A percentile compares a stretch with the other conserved stretches of the same genome.
Conservation (phyloP, 345 rosid species). For the Linum lewisii region DNA sequence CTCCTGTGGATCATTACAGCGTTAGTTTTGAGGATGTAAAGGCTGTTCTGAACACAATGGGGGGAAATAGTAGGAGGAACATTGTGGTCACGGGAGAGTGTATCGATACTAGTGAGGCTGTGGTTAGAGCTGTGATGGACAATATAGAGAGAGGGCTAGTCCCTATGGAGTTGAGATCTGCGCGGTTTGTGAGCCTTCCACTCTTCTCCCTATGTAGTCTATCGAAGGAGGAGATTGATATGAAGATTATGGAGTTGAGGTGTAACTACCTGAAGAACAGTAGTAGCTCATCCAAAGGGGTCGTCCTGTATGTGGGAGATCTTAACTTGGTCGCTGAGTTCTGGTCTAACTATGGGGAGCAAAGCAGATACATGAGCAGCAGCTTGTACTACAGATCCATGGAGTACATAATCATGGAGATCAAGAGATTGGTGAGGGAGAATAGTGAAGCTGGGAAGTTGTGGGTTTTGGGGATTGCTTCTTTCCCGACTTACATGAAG, state of each 20-base stretch:
- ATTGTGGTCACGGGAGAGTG: slow-evolving; percentile 43
- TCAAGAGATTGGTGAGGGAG: slow-evolving; percentile 38
- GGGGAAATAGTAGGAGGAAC: slow-evolving; percentile 32
- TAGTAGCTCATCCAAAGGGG: slow-evolving; percentile 25
- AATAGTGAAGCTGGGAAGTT: slow-evolving; percentile 27
- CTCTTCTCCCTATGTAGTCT: slow-evolving; percentile 35
- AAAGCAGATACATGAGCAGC: slow-evolving; percentile 22
- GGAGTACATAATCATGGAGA: slow-evolving; percentile 48
- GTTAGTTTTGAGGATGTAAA: slow-evolving; percentile 28
- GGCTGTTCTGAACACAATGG: slow-evolving; percentile 33
- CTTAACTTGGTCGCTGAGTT: slow-evolving; percentile 45
- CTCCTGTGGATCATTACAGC: background rate
- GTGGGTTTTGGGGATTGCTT: slow-evolving; percentile 47
- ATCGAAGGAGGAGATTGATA: slow-evolving; percentile 45
- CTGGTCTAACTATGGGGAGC: slow-evolving; percentile 45
- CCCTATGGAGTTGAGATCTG: slow-evolving; percentile 35
- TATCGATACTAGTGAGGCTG: slow-evolving; percentile 28
- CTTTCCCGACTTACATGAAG: slow-evolving; percentile 43
- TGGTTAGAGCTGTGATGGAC: slow-evolving; percentile 40
- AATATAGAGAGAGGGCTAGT: slow-evolving; percentile 43
- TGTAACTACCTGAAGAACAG: slow-evolving; percentile 32
- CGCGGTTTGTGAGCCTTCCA: slow-evolving; percentile 45
- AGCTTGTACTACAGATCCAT: slow-evolving; percentile 21
- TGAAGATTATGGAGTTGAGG: slow-evolving; percentile 45
- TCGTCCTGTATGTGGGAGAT: slow-evolving; percentile 56